These are phyloP conservation scores for Populus nigra DNA, from an alignment of 345 rosid genomes.

Conservation along the genomic window DNA sequence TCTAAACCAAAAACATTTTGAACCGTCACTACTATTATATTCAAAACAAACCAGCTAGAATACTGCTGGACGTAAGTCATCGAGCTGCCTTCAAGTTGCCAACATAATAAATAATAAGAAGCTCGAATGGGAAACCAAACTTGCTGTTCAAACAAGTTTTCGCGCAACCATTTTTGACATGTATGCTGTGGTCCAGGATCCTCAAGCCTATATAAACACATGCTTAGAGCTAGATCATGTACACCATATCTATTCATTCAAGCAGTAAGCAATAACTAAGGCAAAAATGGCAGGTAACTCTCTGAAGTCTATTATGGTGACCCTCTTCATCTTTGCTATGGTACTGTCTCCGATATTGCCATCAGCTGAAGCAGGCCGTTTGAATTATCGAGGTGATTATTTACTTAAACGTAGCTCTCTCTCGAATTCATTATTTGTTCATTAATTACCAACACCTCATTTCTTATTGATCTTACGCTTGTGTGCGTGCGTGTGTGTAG, in stretches of 20 bases:
- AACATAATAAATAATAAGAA: no score
- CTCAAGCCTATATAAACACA: not conserved
- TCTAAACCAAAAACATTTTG: no score
- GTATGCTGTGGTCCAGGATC: not conserved
- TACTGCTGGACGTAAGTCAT: no score
- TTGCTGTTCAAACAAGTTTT: not conserved
- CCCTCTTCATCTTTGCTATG: slow-evolving; percentile 11
- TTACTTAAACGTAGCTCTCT: not conserved
- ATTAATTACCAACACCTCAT: not conserved
- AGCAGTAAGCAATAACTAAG: not conserved
- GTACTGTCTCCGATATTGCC: slow-evolving; percentile 6
- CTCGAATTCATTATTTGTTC: not conserved
- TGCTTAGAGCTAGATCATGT: not conserved
- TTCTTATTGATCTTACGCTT: not conserved
- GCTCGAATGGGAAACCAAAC: not conserved
- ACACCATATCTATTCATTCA: not conserved
- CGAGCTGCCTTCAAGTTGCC: not conserved
- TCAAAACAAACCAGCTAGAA: no score
- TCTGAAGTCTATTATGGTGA: not conserved
- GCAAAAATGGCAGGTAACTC: slow-evolving; percentile 6
- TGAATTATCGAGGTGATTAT: not conserved
- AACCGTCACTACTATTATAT: no score
- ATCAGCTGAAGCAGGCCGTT: not conserved
- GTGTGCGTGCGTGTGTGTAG: not conserved
- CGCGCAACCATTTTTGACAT: not conserved